Evolutionary conservation across 148 eudicot genomes (phyloP).

Genomic region (Nepenthes gracilis): DNA sequence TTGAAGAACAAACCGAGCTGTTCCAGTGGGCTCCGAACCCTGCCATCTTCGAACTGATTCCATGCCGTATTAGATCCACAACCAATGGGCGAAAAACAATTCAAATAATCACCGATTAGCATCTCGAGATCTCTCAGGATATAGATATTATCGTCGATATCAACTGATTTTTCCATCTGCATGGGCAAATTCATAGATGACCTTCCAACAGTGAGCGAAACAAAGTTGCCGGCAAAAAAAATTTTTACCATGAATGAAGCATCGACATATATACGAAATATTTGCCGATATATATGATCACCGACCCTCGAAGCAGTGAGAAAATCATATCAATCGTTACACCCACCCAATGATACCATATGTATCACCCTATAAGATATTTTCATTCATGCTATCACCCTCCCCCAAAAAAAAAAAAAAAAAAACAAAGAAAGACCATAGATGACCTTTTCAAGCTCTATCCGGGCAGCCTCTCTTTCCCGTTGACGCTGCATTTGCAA

Average conservation of each 20-base stretch:
- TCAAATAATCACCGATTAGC: constrained; percentile 20
- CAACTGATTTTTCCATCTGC: constrained; percentile 74
- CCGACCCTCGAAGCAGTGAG: too few species aligned
- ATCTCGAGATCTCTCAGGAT: constrained; percentile 44
- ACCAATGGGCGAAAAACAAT: constrained; percentile 1
- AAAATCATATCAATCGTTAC: too few species aligned
- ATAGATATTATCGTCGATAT: constrained; percentile 34
- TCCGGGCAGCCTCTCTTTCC: background rate
- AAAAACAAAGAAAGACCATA: background rate
- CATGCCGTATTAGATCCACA: constrained; percentile 6
- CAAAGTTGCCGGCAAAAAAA: background rate
- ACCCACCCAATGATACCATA: too few species aligned
- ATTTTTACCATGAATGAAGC: background rate
- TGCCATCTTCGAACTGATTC: constrained; percentile 6
- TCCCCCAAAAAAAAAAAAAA: too few species aligned
- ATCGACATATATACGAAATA: too few species aligned
- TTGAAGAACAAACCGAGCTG: constrained; percentile 52
- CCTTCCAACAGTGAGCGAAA: too few species aligned
- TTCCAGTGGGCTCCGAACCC: constrained; percentile 38
- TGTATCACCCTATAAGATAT: too few species aligned
- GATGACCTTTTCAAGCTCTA: background rate
- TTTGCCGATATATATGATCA: too few species aligned
- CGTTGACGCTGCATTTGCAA: constrained; percentile 26
- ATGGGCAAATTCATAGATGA: background rate
- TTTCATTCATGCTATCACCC: too few species aligned